Conservation (phyloP, 495 filamentous ascomycete species). For the Haplographium delicatum region DNA sequence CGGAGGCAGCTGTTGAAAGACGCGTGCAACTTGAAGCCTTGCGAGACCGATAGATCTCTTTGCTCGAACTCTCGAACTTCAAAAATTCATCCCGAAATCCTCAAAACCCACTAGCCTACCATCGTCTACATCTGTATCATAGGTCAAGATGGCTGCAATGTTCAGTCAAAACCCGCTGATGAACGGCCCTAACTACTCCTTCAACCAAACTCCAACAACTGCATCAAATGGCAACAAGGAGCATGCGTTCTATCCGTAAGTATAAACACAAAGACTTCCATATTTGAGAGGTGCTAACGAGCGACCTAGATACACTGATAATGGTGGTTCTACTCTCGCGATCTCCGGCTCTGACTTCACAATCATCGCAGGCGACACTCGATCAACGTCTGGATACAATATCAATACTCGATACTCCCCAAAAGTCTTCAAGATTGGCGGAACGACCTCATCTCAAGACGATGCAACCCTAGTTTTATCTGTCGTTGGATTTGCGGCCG, state of each 20-base stretch:
- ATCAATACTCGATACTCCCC: conserved; percentile 94
- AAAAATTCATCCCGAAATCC: conserved; percentile 1
- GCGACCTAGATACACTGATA: conserved; percentile 81
- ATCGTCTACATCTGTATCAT: not conserved
- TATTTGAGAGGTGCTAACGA: conserved; percentile 12
- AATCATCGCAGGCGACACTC: conserved; percentile 94
- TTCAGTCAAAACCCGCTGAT: conserved; percentile 58
- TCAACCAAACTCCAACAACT: conserved; percentile 44
- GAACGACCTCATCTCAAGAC: conserved; percentile 74
- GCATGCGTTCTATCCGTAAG: conserved; percentile 93
- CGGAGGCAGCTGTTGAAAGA: conserved; percentile 2
- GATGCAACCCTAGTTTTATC: conserved; percentile 82
- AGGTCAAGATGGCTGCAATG: conserved; percentile 44
- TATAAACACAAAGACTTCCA: conserved; percentile 3
- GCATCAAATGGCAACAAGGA: conserved; percentile 45
- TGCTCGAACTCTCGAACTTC: conserved; percentile 5
- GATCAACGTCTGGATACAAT: conserved; percentile 91
- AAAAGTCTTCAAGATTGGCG: conserved; percentile 95
- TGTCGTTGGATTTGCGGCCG: conserved; percentile 92
- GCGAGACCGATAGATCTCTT: not conserved
- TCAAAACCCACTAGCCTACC: not conserved
- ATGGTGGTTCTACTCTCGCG: conserved; percentile 92
- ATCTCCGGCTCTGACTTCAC: conserved; percentile 91
- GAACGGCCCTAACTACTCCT: conserved; percentile 56
- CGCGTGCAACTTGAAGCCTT: conserved; percentile 2